Percentiles rank a stretch among this genome's conserved stretches.
These are phyloP conservation scores for Pseudonectria buxi DNA, from an alignment of 2,329 filamentous ascomycete genomes.

Conservation along the genomic window DNA sequence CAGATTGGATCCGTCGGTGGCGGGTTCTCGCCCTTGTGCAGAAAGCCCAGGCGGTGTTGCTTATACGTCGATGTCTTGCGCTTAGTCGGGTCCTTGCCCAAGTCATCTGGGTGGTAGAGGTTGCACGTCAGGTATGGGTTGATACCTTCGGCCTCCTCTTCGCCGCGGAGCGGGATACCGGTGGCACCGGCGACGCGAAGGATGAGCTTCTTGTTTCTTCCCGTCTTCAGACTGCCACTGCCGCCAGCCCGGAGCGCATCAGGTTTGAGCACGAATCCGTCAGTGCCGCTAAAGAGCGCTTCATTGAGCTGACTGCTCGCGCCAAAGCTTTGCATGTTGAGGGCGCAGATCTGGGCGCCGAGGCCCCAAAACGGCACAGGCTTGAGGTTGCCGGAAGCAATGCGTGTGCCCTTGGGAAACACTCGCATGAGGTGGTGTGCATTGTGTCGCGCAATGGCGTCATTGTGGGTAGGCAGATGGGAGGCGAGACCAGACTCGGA, in stretches of 20 bases:
- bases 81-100: conserved; percentile 45
- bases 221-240: conserved; percentile 39
- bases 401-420: conserved; percentile 62
- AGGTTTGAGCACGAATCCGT: conserved; percentile 61
- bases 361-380: conserved; percentile 60
- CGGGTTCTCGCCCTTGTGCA: conserved; percentile 53
- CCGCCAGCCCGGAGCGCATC: conserved; percentile 51
- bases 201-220: conserved; percentile 42
- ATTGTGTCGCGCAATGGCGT: conserved; percentile 52
- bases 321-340: conserved; percentile 65
- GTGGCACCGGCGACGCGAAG: conserved; percentile 58
- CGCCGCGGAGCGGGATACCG: conserved; percentile 49
- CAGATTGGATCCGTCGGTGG: conserved; percentile 55
- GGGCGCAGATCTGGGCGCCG: conserved; percentile 61
- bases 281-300: conserved; percentile 57
- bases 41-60: conserved; percentile 48
- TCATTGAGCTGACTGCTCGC: conserved; percentile 62
- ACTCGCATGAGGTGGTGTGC: conserved; percentile 62
- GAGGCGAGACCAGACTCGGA: conserved; percentile 53
- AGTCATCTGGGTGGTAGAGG: conserved; percentile 50
- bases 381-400: conserved; percentile 57
- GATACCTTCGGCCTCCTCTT: conserved; percentile 44
- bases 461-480: conserved; percentile 41
- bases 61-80: conserved; percentile 56
- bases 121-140: conserved; percentile 61